Conservation (phyloP, 129 eudicot species). For the Artemisia annua region DNA sequence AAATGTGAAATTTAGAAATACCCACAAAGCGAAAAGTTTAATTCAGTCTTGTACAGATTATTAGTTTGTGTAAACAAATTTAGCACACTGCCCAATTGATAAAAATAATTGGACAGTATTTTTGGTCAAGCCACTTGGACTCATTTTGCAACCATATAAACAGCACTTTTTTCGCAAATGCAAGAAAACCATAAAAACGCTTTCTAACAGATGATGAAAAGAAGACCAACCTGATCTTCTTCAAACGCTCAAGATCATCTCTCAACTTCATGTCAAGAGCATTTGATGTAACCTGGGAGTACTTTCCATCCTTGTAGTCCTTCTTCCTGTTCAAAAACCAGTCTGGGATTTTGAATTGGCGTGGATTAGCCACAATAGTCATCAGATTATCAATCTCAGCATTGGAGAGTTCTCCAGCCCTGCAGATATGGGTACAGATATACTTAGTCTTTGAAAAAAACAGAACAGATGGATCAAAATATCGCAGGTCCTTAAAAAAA, state of each 20-base stretch:
- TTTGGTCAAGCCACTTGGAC: too few species aligned
- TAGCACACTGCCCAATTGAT: too few species aligned
- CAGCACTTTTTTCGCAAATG: too few species aligned
- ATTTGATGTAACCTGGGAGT: slow-evolving; percentile 66
- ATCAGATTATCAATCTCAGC: slow-evolving; percentile 64
- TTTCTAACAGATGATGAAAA: not conserved
- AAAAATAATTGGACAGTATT: too few species aligned
- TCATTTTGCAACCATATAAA: too few species aligned
- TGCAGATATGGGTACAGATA: not conserved
- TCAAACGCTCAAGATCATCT: slow-evolving; percentile 76
- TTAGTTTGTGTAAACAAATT: too few species aligned
- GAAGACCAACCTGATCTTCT: slow-evolving; percentile 60
- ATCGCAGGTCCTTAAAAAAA: not conserved
- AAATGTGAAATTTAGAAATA: too few species aligned
- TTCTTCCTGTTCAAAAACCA: slow-evolving; percentile 76
- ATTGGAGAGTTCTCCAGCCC: slow-evolving; percentile 66
- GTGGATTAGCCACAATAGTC: slow-evolving; percentile 66
- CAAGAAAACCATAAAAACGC: too few species aligned
- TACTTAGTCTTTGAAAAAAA: not conserved
- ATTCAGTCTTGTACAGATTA: too few species aligned
- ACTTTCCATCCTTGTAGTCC: slow-evolving; percentile 73
- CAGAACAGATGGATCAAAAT: too few species aligned
- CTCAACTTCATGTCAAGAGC: slow-evolving; percentile 76
- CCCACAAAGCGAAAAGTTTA: too few species aligned
- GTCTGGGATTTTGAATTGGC: slow-evolving; percentile 76